A percentile compares a stretch with the other conserved stretches of the same genome.
These are phyloP conservation scores for Fusarium zealandicum DNA, from an alignment of 2,329 filamentous ascomycete species.

Conservation along the genomic window DNA sequence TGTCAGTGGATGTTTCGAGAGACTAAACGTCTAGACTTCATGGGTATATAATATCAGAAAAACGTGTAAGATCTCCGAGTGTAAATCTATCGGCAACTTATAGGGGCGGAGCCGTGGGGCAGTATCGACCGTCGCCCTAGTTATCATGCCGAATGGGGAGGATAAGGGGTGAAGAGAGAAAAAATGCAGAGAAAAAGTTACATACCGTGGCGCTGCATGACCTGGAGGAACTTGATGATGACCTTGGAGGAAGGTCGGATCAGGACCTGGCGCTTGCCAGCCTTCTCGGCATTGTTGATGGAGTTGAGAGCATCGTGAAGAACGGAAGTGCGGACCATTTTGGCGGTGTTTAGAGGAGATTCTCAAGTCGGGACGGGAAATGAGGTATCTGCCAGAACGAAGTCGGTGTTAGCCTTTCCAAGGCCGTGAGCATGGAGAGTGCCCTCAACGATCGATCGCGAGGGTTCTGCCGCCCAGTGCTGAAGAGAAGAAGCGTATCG, in stretches of 20 bases:
- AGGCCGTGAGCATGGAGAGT: slow-evolving; percentile 72
- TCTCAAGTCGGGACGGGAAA: slow-evolving; percentile 74
- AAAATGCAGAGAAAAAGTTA: slow-evolving; percentile 43
- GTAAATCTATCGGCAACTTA: slow-evolving; percentile 99
- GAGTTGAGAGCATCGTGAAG: slow-evolving; percentile 98
- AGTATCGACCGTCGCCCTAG: slow-evolving; percentile 89
- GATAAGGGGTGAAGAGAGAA: not conserved
- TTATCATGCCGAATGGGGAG: slow-evolving; percentile 92
- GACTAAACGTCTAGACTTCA: slow-evolving; percentile 93
- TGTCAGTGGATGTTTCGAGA: slow-evolving; percentile 82
- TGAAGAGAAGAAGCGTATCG: slow-evolving; percentile 71
- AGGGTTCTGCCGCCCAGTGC: slow-evolving; percentile 76
- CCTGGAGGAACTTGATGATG: slow-evolving; percentile 98
- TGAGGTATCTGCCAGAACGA: slow-evolving; percentile 67
- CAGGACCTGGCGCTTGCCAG: slow-evolving; percentile 98
- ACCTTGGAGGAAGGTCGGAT: slow-evolving; percentile 99
- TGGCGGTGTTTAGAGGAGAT: slow-evolving; percentile 75
- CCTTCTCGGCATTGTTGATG: slow-evolving; percentile 99
- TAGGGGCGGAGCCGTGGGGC: slow-evolving; percentile 95
- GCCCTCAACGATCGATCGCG: slow-evolving; percentile 63
- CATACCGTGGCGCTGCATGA: slow-evolving; percentile 99
- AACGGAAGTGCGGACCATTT: slow-evolving; percentile 99
- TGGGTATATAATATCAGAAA: slow-evolving; percentile 66
- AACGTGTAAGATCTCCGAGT: slow-evolving; percentile 95
- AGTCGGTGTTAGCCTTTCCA: slow-evolving; percentile 64